Percentiles rank a stretch among this genome's conserved stretches.
Conservation (phyloP, 352 stramenopile genomes). For the Phytophthora pinifolia region DNA sequence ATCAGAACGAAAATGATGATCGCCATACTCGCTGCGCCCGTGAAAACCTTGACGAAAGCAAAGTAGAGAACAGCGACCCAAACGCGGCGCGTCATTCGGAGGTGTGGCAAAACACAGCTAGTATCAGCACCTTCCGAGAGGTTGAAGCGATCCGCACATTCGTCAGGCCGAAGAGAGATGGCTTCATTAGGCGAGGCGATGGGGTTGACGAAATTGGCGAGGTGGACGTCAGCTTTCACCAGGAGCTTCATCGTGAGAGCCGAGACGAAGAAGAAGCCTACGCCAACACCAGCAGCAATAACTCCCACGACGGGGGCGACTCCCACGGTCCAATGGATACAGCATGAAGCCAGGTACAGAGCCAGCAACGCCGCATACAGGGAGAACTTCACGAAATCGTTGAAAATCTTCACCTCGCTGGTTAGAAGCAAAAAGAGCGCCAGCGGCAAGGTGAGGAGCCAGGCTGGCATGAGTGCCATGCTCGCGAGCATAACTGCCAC, state of each 20-base stretch:
- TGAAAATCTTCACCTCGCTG: too few relatives aligned
- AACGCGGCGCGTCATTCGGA: conserved; percentile 7
- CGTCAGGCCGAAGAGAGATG: conserved; percentile 1
- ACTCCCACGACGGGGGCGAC: conserved; percentile 5
- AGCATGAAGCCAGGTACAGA: neutral
- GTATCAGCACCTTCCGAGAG: too few relatives aligned
- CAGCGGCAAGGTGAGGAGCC: too few relatives aligned
- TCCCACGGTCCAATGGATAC: conserved; percentile 5
- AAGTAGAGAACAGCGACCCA: conserved; percentile 11
- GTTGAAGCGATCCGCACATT: conserved; percentile 10
- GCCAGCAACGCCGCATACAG: too few relatives aligned
- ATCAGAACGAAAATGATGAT: conserved; percentile 5
- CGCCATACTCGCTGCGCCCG: conserved; percentile 2
- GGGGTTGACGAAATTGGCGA: conserved; percentile 4
- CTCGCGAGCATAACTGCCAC: too few relatives aligned
- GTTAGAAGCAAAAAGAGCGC: too few relatives aligned
- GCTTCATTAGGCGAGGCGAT: neutral
- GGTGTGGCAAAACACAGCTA: too few relatives aligned
- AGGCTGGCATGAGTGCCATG: too few relatives aligned
- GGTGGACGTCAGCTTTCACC: conserved; percentile 8
- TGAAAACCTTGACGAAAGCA: neutral
- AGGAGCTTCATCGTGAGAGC: conserved; percentile 4
- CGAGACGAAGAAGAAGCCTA: conserved; percentile 13
- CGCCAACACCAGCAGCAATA: neutral
- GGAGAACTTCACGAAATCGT: too few relatives aligned